Conservation (phyloP, 257 asterid species). For the Nicotiana paniculata region DNA sequence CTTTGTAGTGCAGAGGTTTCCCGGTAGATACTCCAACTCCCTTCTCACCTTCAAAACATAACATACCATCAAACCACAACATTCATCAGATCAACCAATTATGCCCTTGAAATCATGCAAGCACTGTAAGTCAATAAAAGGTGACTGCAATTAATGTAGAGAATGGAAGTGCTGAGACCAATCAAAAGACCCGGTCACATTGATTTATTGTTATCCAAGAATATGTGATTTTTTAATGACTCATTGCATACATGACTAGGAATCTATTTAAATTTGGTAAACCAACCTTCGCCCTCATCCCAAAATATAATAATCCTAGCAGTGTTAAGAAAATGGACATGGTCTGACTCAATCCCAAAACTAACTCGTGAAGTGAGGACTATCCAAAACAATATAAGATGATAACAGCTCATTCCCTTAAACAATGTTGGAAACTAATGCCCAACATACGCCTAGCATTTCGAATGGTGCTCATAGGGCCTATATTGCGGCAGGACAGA, state of each 20-base stretch:
- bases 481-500: background rate
- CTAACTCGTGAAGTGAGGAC: background rate
- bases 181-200: background rate
- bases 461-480: background rate
- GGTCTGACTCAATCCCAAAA: background rate
- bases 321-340: background rate
- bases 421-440: no score
- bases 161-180: background rate
- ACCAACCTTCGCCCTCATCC: background rate
- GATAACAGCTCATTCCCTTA: background rate
- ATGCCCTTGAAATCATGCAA: background rate
- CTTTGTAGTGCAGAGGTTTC: conserved; percentile 92
- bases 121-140: background rate
- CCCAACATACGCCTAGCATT: background rate
- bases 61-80: conserved; percentile 1
- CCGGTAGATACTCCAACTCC: conserved; percentile 77
- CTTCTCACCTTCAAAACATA: conserved; percentile 67
- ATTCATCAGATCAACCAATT: background rate
- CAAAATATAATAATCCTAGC: background rate
- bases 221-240: background rate
- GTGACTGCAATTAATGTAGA: background rate
- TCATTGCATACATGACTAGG: background rate
- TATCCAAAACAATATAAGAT: background rate
- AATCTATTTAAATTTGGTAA: background rate
- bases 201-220: background rate